Base-by-base conservation (phyloP, 257 asterid genomes). In the Rubia yunnanensis region DNA sequence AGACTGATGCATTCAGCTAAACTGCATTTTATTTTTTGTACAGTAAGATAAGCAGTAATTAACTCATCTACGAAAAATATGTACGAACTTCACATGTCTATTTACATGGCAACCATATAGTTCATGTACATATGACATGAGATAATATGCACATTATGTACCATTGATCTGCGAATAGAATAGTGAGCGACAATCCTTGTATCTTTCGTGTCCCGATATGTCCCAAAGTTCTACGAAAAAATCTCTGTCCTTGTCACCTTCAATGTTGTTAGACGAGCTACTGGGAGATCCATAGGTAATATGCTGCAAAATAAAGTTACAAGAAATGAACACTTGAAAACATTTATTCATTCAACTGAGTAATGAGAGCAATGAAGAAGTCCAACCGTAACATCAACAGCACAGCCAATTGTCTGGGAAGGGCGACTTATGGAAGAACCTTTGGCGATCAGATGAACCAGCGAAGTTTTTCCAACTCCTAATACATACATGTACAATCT, bases 391-490 rank as follows among this genome's bases (percentile, higher is more conserved):
- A 89, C 86, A 62, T 83, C 83, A 58, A 92, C 95, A 63, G 81
- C 66, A 70, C 97, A 89, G 32, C 97, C 97, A 23, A 92, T 86
- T 71, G 97, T 92, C 83, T 87, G 99, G 69, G 96, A 78, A 70
- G 99, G 96, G 30, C 77, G 90, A 59, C 80, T 72, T 69, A 76
- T 53, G 57, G 96, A 86, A 79, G 95, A 88, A 72, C 97, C 95
- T 69, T 86, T 86, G 81, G 82, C 79, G 67, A 92, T 86, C 72
- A 92, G 86, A 85, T 92, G 94, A 75, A 89, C 90, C 57, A 92
- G 96, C 72, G 97, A 89, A 73, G 96, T 87, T 76, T 92, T 92
- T 49, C 97, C 97, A 66, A 92, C 96, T 74, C 97, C 97, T 92
- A 73, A 63, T 52, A 59, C 62, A 76, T 65, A 50, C 0, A 44